Percentiles rank a stretch among this genome's conserved stretches.
phyloP scores from a whole-genome alignment of 352 stramenopile genomes.

The Globisporangium recalcitrans region DNA sequence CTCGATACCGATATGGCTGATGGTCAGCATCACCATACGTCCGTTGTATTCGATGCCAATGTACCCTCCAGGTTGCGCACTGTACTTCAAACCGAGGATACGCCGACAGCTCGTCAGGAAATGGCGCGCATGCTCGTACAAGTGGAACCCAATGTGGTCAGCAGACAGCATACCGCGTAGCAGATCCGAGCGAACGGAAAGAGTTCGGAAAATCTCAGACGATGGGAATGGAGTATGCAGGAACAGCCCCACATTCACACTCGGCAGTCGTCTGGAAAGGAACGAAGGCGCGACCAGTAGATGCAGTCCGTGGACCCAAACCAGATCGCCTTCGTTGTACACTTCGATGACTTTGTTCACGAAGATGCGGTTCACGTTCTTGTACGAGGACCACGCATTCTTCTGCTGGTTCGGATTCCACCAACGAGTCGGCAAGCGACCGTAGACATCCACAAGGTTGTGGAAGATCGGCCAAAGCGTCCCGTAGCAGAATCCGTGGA shows the following conservation, averaged over 20 bases:
- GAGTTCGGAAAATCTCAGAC: constrained; percentile 98
- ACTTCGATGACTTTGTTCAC: constrained; percentile 91
- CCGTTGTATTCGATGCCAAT: constrained; percentile 96
- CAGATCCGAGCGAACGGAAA: constrained; percentile 95
- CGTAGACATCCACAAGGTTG: constrained; percentile 98
- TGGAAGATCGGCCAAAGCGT: constrained; percentile 98
- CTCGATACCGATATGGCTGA: constrained; percentile 97
- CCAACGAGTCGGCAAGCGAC: constrained; percentile 69
- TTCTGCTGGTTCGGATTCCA: constrained; percentile 82
- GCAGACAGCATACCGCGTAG: constrained; percentile 95
- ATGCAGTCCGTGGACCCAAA: constrained; percentile 98
- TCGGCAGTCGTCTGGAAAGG: constrained; percentile 87
- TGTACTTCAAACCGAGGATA: constrained; percentile 86
- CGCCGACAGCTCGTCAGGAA: constrained; percentile 95
- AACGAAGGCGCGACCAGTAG: constrained; percentile 98
- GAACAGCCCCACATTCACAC: constrained; percentile 96
- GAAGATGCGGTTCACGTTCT: constrained; percentile 96
- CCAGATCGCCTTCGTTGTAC: constrained; percentile 89
- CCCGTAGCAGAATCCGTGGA: constrained; percentile 95
- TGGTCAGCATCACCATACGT: constrained; percentile 94
- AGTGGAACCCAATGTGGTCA: constrained; percentile 97
- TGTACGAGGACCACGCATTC: constrained; percentile 92
- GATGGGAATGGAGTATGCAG: constrained; percentile 99
- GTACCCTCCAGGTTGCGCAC: constrained; percentile 87
- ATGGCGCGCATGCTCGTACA: constrained; percentile 97